Percentiles rank a stretch among this genome's conserved stretches.
phyloP scores from a whole-genome alignment of 1,284 basidiomycete genomes.

The Retiboletus flavoniger region DNA sequence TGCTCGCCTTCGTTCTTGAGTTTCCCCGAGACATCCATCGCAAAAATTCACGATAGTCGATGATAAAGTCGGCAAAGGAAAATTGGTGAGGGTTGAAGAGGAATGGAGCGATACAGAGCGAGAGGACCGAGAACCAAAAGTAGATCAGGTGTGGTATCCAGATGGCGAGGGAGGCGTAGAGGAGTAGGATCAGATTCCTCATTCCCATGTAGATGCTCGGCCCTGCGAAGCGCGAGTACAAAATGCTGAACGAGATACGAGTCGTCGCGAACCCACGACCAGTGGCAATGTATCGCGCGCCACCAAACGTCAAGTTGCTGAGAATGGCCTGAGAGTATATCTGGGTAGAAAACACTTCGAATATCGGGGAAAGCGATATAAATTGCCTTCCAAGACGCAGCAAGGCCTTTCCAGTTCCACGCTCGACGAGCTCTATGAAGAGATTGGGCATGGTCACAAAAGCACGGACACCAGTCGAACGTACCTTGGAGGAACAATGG shows the following conservation, averaged over 20 bases:
- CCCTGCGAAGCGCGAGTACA: constrained; percentile 97
- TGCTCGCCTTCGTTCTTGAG: constrained; percentile 91
- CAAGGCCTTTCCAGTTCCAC: constrained; percentile 91
- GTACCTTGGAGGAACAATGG: constrained; percentile 92
- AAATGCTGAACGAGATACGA: constrained; percentile 89
- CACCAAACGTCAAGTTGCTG: constrained; percentile 93
- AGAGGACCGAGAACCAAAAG: constrained; percentile 93
- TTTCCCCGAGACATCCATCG: constrained; percentile 98
- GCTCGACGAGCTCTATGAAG: constrained; percentile 81
- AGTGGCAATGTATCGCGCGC: constrained; percentile 95
- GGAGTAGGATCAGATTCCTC: constrained; percentile 83
- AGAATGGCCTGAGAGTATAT: constrained; percentile 95
- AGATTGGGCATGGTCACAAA: neutral
- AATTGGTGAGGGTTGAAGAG: constrained; percentile 98
- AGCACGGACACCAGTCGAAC: constrained; percentile 18
- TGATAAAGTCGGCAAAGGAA: constrained; percentile 92
- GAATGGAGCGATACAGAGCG: constrained; percentile 92
- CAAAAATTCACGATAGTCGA: constrained; percentile 95
- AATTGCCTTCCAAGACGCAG: constrained; percentile 93
- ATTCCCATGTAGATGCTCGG: constrained; percentile 97
- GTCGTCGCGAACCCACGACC: constrained; percentile 97
- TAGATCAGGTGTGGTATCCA: constrained; percentile 95
- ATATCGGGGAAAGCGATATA: constrained; percentile 90
- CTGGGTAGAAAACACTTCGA: constrained; percentile 97
- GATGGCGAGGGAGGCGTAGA: constrained; percentile 86